Base-by-base conservation (phyloP, 257 asterid genomes). In the Coffea eugenioides region DNA sequence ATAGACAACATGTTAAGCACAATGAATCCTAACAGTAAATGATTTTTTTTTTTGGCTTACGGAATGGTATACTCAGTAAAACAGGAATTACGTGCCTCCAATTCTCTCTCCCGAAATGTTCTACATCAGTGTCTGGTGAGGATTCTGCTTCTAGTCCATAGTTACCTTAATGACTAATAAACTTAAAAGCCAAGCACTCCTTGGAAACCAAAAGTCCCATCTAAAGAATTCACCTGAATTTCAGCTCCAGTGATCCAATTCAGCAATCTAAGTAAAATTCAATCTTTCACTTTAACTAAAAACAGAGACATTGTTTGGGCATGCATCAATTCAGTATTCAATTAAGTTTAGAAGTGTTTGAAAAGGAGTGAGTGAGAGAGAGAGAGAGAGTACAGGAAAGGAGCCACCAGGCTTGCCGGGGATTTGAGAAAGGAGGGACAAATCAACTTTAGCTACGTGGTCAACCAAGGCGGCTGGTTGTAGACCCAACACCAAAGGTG, bases 391-490 rank as follows among this genome's bases (percentile, higher is more conserved):
- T 92, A 95, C 98, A 64, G 98, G 98, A 78, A 93, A 95, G 70
- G 99, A 95, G 84, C 98, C 98, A n/a, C 98, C 98, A 78, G 90
- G 75, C 83, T 95, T 97, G 11, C 98, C 98, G 6, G 93, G 87
- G 78, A 95, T 92, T 62, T 90, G 88, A 83, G 98, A 93, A 89
- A 95, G 98, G 85, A 95, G 90, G 78, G 97, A 82, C 83, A 83
- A 86, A 90, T 92, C 99, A 84, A 95, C 98, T 72, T 81, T 89
- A 2, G 98, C 97, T 70, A 92, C 90, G 81, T 93, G 97, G 89
- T 95, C 99, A 43, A 95, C 97, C 76, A 95, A 79, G 41, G 99
- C 99, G 7, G 97, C 86, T 5, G 99, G 99, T 77, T 91, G 97
- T 52, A 95, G 86, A 21, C 99, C 98, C 75, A 95, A 78, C 16